Base-by-base conservation (phyloP, 768 basidiomycete species). In the Auricularia cornea region DNA sequence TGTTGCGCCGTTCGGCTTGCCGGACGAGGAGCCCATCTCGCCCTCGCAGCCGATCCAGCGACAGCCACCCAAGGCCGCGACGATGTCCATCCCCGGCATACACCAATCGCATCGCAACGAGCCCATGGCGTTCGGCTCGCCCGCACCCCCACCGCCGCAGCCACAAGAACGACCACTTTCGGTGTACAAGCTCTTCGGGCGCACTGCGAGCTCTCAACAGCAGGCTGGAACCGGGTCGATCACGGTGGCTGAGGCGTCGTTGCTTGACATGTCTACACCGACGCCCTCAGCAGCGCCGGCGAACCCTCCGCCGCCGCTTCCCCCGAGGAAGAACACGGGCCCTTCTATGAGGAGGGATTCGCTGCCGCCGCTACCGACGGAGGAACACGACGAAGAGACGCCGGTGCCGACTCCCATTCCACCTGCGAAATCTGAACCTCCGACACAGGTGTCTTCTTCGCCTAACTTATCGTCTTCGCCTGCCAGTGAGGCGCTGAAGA, bases 41-140 rank as follows among this genome's bases (percentile, higher is more conserved):
- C 31, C 59, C 38, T 59, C 59, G 28, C 28, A 78, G 20, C 83
- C 86, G 8, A 89, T 90, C 67, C 84, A 86, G 66, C 84, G 85
- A 20, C 92, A 92, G 69, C 91, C 91, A 2, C 72, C 78, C 8
- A 84, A 86, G 70, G 87, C 84, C 32, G 88, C 84, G 68, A 87
- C 82, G 48, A 94, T 94, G 92, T 86, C 84, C 16, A 93, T 94
- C 66, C 92, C 92, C 10, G 89, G 90, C 2, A 94, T 94, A 64
- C 91, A 92, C 69, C 90, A 84, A 3, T 89, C 86, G 68, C 87
- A 92, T 69, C 84, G 84, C n/a, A 89, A 88, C 10, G 90, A 93
- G 65, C 83, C 92, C 51, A 90, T 90, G 86, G 88, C 90, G 3
- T 81, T 94, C 80, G 92, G 92, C 12, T 87, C 84, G 62, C 84